Percentiles rank a stretch among this genome's conserved stretches.
Evolutionary conservation across 2,329 filamentous ascomycete species (phyloP).

Genomic region (Fusarium marasasianum): DNA sequence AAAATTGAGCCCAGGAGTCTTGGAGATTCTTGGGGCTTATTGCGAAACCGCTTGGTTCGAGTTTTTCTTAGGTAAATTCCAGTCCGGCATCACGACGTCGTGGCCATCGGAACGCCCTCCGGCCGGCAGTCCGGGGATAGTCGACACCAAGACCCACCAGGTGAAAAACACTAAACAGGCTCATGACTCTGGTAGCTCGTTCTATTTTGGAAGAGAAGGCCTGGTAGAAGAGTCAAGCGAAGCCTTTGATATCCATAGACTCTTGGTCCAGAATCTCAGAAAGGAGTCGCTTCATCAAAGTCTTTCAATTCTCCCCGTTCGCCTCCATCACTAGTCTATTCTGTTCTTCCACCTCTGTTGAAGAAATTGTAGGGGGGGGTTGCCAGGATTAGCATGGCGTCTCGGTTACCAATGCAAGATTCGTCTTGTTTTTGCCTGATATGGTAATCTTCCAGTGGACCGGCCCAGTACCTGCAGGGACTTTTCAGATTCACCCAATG

Average conservation of each 20-base stretch:
- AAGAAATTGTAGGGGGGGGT: slow-evolving; percentile 19
- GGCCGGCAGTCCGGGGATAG: slow-evolving; percentile 22
- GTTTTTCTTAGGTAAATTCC: slow-evolving; percentile 35
- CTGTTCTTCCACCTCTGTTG: background rate
- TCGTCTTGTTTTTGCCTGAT: slow-evolving; percentile 24
- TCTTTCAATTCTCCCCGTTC: background rate
- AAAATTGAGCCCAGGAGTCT: slow-evolving; percentile 16
- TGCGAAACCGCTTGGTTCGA: slow-evolving; percentile 29
- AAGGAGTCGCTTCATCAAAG: background rate
- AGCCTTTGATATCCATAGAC: background rate
- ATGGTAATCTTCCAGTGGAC: slow-evolving; percentile 22
- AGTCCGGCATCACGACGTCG: slow-evolving; percentile 19
- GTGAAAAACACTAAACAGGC: slow-evolving; percentile 27
- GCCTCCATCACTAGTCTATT: background rate
- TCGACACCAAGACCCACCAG: slow-evolving; percentile 4
- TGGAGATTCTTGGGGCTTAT: slow-evolving; percentile 15
- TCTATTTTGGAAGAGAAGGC: slow-evolving; percentile 25
- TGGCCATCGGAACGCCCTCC: slow-evolving; percentile 26
- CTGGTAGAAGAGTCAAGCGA: slow-evolving; percentile 4
- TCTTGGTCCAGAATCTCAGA: slow-evolving; percentile 1
- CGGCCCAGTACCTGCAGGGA: slow-evolving; percentile 31
- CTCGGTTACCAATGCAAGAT: slow-evolving; percentile 30
- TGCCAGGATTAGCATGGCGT: slow-evolving; percentile 15
- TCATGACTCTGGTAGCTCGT: slow-evolving; percentile 34
- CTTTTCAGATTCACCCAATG: slow-evolving; percentile 23